Evolutionary conservation across 2,329 filamentous ascomycete genomes (phyloP).

Genomic region (Periconia sp.): DNA sequence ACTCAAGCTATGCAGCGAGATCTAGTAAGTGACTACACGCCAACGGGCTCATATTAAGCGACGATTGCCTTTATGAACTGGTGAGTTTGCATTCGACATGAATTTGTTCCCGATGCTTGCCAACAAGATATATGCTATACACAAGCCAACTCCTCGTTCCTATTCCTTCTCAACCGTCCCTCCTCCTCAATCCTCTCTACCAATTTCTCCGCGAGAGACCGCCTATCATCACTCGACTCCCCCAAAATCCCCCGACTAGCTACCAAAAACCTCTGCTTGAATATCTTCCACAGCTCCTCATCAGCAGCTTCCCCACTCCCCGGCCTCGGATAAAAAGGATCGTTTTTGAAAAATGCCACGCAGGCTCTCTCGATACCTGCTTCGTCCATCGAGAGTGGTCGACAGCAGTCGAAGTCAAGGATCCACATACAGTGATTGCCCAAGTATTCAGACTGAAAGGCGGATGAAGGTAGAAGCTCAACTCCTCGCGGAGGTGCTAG

Average conservation of each 20-base stretch:
- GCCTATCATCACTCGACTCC: too few species aligned
- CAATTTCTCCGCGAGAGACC: too few species aligned
- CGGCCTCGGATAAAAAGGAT: slow-evolving; percentile 56
- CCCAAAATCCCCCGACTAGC: slow-evolving; percentile 8
- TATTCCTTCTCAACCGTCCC: too few species aligned
- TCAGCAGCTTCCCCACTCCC: slow-evolving; percentile 10
- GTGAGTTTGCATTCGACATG: too few species aligned
- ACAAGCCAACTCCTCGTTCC: too few species aligned
- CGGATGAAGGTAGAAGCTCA: slow-evolving; percentile 1
- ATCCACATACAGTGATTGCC: slow-evolving; percentile 34
- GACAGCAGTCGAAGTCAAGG: slow-evolving; percentile 66
- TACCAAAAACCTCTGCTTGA: slow-evolving; percentile 11
- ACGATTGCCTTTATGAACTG: too few species aligned
- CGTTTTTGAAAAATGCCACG: slow-evolving; percentile 56
- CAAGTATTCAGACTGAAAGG: slow-evolving; percentile 15
- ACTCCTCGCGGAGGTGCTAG: slow-evolving; percentile 40
- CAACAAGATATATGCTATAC: too few species aligned
- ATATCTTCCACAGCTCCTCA: slow-evolving; percentile 15
- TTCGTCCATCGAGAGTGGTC: slow-evolving; percentile 50
- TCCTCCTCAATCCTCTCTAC: too few species aligned
- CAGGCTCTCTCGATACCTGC: slow-evolving; percentile 52
- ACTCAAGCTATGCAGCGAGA: too few species aligned
- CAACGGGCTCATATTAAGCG: too few species aligned
- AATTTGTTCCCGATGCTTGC: too few species aligned
- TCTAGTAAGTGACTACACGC: too few species aligned